Base-by-base conservation (phyloP, 768 basidiomycete species). In the Calvatia gigantea region DNA sequence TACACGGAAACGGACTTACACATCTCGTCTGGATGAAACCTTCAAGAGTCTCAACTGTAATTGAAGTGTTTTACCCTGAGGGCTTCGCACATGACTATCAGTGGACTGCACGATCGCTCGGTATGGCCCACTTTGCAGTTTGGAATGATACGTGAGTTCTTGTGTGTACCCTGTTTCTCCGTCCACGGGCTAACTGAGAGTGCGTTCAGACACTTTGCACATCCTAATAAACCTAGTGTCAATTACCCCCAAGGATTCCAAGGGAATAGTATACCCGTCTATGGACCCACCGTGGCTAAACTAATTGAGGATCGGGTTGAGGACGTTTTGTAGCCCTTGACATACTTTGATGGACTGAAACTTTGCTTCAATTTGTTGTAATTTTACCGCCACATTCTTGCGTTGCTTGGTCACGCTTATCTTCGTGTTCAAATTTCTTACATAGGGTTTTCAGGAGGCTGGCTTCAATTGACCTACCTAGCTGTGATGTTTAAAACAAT, bases 71-170 rank as follows among this genome's bases (percentile, higher is more conserved):
- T 71, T 88, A 78, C 64, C 91, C 90, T 0, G 75, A 69, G 2
- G 92, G 91, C 0, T 94, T 91, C 65, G 86, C 91, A 25, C 86
- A 88, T 62, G 92, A 94, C 64, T 94, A 94, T 66, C 84, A 91
- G 63, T 94, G 90, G 85, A 93, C 91, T 0, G 60, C 86, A 4
- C 70, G 80, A 31, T 83, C 89, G 0, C 69, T 94, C 9, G 89
- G 89, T 4, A 85, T 90, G 77, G 74, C 68, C 15, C 84, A 94
- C 69, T 88, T 84, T 60, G 86, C 83, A 1, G 75, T 95, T 29
- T 91, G 91, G 90, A 87, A 91, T 60, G 85, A 91, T 69, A 84
- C 81, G 82, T 87, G 49, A 56, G 70, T 65, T 32, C n/a, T 37
- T 46, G 31, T 35, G 8, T 37, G 14, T 19, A 3, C 25, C 4